A percentile compares a stretch with the other conserved stretches of the same genome.
These are phyloP conservation scores for Salmacisia buchloeana DNA, from an alignment of 1,284 basidiomycete species.

Conservation along the genomic window DNA sequence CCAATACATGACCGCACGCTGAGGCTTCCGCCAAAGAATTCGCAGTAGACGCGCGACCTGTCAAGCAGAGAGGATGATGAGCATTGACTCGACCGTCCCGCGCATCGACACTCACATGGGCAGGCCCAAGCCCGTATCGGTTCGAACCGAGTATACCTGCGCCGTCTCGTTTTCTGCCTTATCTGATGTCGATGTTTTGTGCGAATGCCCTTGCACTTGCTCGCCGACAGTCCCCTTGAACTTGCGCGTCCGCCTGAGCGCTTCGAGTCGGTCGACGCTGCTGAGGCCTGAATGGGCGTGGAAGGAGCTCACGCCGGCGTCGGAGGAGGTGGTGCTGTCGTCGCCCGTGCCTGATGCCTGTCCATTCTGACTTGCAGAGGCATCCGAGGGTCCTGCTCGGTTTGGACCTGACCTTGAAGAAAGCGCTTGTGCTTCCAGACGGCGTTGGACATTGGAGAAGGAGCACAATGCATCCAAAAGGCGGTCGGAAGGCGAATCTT, in stretches of 20 bases:
- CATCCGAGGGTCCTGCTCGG: background rate
- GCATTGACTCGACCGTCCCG: no score
- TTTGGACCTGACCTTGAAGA: background rate
- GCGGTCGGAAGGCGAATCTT: conserved; percentile 16
- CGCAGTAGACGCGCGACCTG: conserved; percentile 36
- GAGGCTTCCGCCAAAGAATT: conserved; percentile 63
- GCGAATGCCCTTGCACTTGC: conserved; percentile 21
- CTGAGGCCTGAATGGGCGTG: conserved; percentile 12
- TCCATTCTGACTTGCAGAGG: background rate
- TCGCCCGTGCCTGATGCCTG: no score
- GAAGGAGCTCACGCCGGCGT: background rate
- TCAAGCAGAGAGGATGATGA: background rate
- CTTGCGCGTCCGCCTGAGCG: conserved; percentile 24
- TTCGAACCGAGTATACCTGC: conserved; percentile 23
- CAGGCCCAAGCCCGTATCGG: conserved; percentile 39
- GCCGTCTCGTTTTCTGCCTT: conserved; percentile 17
- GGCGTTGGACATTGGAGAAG: conserved; percentile 35
- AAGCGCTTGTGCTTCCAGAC: conserved; percentile 32
- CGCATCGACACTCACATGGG: conserved; percentile 21
- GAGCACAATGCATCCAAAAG: conserved; percentile 36
- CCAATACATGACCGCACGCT: conserved; percentile 76
- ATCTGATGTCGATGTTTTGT: background rate
- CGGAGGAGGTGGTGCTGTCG: background rate
- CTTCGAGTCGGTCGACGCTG: conserved; percentile 26
- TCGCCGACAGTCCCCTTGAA: conserved; percentile 43